Base-by-base conservation (phyloP, 2,329 filamentous ascomycete genomes). In the Aspergillus arachidicola region DNA sequence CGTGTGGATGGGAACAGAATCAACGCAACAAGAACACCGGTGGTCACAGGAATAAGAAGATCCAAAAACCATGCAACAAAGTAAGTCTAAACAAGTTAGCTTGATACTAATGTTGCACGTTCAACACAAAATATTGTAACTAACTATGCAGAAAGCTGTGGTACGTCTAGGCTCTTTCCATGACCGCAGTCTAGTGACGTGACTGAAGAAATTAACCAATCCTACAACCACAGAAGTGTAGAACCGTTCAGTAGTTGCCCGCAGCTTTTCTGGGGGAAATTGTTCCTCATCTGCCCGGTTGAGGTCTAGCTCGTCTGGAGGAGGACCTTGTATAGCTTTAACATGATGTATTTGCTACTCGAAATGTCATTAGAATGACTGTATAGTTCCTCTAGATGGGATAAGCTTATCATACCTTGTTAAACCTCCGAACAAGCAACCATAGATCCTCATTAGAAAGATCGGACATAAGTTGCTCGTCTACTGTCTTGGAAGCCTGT, bases 261-360 rank as follows among this genome's bases (percentile, higher is more conserved):
- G 85, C 59, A 96, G 80, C 77, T 95, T 95, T 71, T 95, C 91
- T 0, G 92, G 92, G 0, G 90, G 91, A 74, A 95, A 95, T 59
- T 93, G 89, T 66, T 95, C 92, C 60, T 94, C 88, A 26, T 93
- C 90, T 5, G 91, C 89, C 60, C 92, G 90, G 69, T 93, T 92
- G 62, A 96, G 84, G 74, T 96, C 92, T 46, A 96, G 79, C 26
- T 88, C 87, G 4, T 89, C 90, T 2, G 90, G 84, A 1, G 86
- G 83, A 4, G 85, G 75, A 2, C 83, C 76, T 1, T 83, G 77
- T 23, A 89, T 86, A 32, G 90, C 87, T 73, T 91, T 92, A 69
- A 95, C 90, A 78, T 88, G 85, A 73, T 87, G 87, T 76, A 88
- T 86, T 86, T 88, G 86, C 86, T 85, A 45, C 41, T 73, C 9